Conservation (phyloP, 2,329 filamentous ascomycete genomes). For the Sarocladium brachiariae region DNA sequence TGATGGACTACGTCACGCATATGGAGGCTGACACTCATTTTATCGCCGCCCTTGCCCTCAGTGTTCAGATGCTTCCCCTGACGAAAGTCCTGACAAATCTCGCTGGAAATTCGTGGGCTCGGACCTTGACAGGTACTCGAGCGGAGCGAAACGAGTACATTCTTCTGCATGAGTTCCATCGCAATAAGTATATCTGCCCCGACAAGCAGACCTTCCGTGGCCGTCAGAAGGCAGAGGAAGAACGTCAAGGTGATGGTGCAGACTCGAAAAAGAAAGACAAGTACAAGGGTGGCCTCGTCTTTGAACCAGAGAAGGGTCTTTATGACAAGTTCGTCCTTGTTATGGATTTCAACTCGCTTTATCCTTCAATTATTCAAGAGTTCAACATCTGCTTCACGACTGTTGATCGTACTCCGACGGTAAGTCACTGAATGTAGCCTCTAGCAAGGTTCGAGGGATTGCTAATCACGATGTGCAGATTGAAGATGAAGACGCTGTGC, state of each 20-base stretch:
- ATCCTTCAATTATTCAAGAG: slow-evolving; percentile 98
- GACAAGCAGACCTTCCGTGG: slow-evolving; percentile 84
- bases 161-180: slow-evolving; percentile 91
- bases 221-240: slow-evolving; percentile 66
- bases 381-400: slow-evolving; percentile 99
- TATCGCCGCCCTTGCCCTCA: slow-evolving; percentile 82
- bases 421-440: too few relatives aligned
- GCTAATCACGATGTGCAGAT: background rate
- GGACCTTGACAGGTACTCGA: slow-evolving; percentile 89
- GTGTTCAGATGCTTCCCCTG: slow-evolving; percentile 84
- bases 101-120: slow-evolving; percentile 96
- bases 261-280: slow-evolving; percentile 98
- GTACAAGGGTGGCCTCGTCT: slow-evolving; percentile 96
- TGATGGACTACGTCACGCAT: slow-evolving; percentile 90
- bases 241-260: slow-evolving; percentile 60
- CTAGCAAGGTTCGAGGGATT: too few relatives aligned
- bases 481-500: slow-evolving; percentile 77
- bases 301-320: slow-evolving; percentile 93
- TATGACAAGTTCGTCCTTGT: slow-evolving; percentile 98
- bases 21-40: slow-evolving; percentile 95
- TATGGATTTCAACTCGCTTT: slow-evolving; percentile 99
- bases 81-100: slow-evolving; percentile 95
- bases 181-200: slow-evolving; percentile 95
- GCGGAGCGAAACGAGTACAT: slow-evolving; percentile 99
- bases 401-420: slow-evolving; percentile 68